phyloP scores from a whole-genome alignment of 805 yeast species.

The Komagataella mondaviorum region DNA sequence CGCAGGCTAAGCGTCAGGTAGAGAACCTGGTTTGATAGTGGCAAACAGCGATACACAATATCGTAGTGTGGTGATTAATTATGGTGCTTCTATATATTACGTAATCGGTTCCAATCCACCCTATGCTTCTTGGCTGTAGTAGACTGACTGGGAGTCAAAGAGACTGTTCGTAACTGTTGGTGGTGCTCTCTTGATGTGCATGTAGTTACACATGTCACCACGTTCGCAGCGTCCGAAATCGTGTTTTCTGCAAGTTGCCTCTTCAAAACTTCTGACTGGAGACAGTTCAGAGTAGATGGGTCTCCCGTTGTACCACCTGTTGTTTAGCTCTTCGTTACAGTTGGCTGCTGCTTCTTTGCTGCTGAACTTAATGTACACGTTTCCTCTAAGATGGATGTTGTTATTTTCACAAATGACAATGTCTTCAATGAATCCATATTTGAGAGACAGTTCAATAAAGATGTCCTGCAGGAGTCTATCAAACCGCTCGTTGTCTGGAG shows the following conservation, averaged over 20 bases:
- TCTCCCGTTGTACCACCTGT: conserved; percentile 67
- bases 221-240: conserved; percentile 55
- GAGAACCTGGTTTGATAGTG: not conserved
- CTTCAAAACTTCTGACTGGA: conserved; percentile 58
- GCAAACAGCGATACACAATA: not conserved
- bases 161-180: conserved; percentile 26
- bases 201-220: conserved; percentile 76
- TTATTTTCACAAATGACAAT: conserved; percentile 73
- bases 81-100: not conserved
- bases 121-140: conserved; percentile 4
- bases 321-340: conserved; percentile 51
- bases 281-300: conserved; percentile 75
- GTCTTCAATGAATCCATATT: conserved; percentile 38
- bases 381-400: conserved; percentile 74
- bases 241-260: conserved; percentile 65
- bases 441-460: conserved; percentile 40
- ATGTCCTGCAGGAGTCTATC: conserved; percentile 61
- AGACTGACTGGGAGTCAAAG: conserved; percentile 22
- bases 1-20: not conserved
- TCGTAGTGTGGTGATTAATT: not conserved
- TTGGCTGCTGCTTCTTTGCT: conserved; percentile 40
- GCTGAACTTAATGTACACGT: conserved; percentile 60
- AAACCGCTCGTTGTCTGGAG: conserved; percentile 26
- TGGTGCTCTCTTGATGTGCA: conserved; percentile 59
- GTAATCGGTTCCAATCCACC: not conserved